Base-by-base conservation (phyloP, 1,284 basidiomycete genomes). In the Thecaphora thlaspeos region DNA sequence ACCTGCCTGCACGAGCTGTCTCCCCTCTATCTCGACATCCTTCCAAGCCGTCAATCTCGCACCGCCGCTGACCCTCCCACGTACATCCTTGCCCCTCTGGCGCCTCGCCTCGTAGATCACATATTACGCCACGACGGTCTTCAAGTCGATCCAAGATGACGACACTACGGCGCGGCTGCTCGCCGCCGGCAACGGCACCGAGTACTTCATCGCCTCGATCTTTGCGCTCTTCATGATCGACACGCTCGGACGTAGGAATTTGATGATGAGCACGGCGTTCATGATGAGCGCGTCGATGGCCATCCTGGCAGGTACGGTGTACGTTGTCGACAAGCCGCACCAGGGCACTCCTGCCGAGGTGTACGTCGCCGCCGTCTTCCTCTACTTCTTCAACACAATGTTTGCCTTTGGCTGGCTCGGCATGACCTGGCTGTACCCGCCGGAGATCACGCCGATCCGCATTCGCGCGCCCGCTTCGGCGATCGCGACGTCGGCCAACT, bases 381-480 rank as follows among this genome's bases (percentile, higher is more conserved):
- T 83, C 65, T 87, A 86, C 74, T 77, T 86, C 30, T 88, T 87
- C 78, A 86, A 87, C 69, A 82, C 87, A 36, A 85, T 85, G 80
- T 87, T 87, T 76, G 69, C 85, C 0, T 80, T 87, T 50, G 86
- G 86, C 34, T 87, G 85, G 86, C 82, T 87, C 73, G 85, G 85
- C 22, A 86, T 87, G 84, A 85, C 86, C 5, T 79, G 79, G 71
- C 65, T 80, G 32, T 79, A 79, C 63, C 78, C 79, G 10, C 69
- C 75, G 23, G 76, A 79, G 50, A 70, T 80, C 14, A 71, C 70
- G 21, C 68, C 70, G 4, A 75, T 79, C 37, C 72, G 74, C 18
- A 79, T 77, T 56, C 71, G 78, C 24, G 73, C 79, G 15, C 72
- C 75, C n/a, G 78, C 71, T 4, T 74, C 75, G 39, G 78, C 78